Conservation (phyloP, 2,329 filamentous ascomycete species). For the Fusarium transvaalense region DNA sequence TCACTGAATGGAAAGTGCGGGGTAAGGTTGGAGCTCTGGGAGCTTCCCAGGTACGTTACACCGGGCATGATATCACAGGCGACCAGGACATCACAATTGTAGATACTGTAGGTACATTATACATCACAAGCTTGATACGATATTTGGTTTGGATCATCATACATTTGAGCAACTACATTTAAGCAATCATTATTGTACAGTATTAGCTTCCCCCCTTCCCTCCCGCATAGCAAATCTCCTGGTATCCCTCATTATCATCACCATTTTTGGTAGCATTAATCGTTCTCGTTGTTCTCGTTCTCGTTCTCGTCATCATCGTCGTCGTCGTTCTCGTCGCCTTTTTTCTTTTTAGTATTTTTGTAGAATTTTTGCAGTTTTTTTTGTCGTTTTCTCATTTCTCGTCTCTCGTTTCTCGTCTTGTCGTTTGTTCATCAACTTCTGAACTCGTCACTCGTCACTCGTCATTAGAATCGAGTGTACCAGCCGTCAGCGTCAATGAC, state of each 20-base stretch:
- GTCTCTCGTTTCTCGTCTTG: background rate
- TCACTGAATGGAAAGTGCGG: too few relatives aligned
- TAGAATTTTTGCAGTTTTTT: background rate
- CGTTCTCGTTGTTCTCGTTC: background rate
- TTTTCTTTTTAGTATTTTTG: background rate
- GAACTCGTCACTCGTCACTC: background rate
- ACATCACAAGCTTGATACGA: background rate
- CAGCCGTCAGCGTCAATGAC: constrained; percentile 32
- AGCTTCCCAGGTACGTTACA: background rate
- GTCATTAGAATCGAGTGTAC: constrained; percentile 19
- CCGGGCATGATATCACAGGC: constrained; percentile 15
- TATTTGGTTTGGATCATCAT: background rate
- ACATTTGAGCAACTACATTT: constrained; percentile 7
- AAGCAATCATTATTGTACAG: constrained; percentile 10
- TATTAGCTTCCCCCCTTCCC: background rate
- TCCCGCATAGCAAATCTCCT: background rate
- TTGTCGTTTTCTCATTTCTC: background rate
- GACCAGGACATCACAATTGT: background rate
- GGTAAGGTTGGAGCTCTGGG: background rate
- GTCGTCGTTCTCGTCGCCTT: background rate
- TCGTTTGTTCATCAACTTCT: background rate
- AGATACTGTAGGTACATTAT: too few relatives aligned
- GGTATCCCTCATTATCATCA: constrained; percentile 7
- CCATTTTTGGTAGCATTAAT: constrained; percentile 2
- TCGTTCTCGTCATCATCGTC: background rate